phyloP scores from a whole-genome alignment of 2,329 filamentous ascomycete genomes.

The Exserohilum turcica region DNA sequence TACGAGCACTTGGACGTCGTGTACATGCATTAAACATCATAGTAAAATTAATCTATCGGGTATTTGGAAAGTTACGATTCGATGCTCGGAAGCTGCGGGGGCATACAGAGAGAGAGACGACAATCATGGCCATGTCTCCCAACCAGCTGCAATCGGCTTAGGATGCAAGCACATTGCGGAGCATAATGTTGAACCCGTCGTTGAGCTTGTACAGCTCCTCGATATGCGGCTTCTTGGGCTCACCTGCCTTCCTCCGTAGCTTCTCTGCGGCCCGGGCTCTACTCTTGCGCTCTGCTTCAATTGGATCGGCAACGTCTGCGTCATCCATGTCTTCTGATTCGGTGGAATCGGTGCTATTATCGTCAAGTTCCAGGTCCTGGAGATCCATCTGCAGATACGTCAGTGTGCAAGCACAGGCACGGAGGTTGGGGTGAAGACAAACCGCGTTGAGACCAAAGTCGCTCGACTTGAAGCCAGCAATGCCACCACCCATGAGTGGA shows the following conservation, averaged over 20 bases:
- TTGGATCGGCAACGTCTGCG: conserved; percentile 85
- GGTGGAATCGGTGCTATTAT: conserved; percentile 61
- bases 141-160: conserved; percentile 19
- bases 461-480: conserved; percentile 69
- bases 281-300: conserved; percentile 81
- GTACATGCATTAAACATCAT: neutral
- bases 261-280: conserved; percentile 79
- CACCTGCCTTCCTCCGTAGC: conserved; percentile 77
- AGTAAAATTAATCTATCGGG: neutral
- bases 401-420: conserved; percentile 3
- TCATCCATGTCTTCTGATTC: conserved; percentile 62
- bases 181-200: conserved; percentile 79
- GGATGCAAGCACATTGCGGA: conserved; percentile 75
- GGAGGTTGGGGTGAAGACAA: conserved; percentile 17
- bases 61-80: neutral
- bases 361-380: conserved; percentile 81
- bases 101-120: neutral
- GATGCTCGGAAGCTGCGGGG: neutral
- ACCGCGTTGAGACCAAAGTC: conserved; percentile 91
- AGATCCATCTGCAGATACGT: conserved; percentile 65
- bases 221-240: conserved; percentile 81
- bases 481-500: conserved; percentile 44
- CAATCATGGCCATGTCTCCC: neutral
- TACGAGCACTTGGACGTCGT: neutral
- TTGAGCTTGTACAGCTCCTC: conserved; percentile 78